Base-by-base conservation (phyloP, 2,329 filamentous ascomycete species). In the Basipetospora chlamydospora region DNA sequence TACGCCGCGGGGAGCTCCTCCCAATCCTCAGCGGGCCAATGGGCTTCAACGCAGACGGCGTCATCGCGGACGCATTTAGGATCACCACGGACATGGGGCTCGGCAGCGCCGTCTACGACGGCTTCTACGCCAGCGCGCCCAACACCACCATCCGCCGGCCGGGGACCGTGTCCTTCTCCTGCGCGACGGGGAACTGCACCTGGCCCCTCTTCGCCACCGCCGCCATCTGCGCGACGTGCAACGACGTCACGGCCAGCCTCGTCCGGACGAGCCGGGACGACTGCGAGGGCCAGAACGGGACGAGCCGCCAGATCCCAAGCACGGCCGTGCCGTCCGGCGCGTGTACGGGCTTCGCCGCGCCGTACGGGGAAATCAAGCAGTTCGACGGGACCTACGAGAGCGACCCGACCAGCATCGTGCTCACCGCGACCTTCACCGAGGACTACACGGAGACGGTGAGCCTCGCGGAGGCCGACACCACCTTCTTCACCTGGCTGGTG, bases 21-120 rank as follows among this genome's bases (percentile, higher is more conserved):
- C n/a, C n/a, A n/a, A n/a, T n/a, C n/a, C n/a, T n/a, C n/a, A n/a
- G n/a, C n/a, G n/a, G n/a, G n/a, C n/a, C n/a, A n/a, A n/a, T n/a
- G n/a, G n/a, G n/a, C n/a, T n/a, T n/a, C n/a, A n/a, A n/a, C n/a
- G n/a, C n/a, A n/a, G n/a, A n/a, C n/a, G n/a, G n/a, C n/a, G n/a
- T n/a, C n/a, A n/a, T n/a, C n/a, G n/a, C n/a, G n/a, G n/a, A n/a
- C n/a, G n/a, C n/a, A n/a, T n/a, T n/a, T n/a, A n/a, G n/a, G n/a
- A n/a, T n/a, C n/a, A n/a, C n/a, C n/a, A n/a, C n/a, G n/a, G 32
- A 34, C 22, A 25, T 34, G 9, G 32, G 32, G 10, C 32, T 34
- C 13, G 26, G 20, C n/a, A 21, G 15, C 32, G 20, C 32, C 32
- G 26, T 34, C 13, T 34, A 26, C 18, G 22, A 34, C 22, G 32